Percentiles rank a stretch among this genome's conserved stretches.
phyloP scores from a whole-genome alignment of 2,329 filamentous ascomycete species.

The Fusarium sp. region DNA sequence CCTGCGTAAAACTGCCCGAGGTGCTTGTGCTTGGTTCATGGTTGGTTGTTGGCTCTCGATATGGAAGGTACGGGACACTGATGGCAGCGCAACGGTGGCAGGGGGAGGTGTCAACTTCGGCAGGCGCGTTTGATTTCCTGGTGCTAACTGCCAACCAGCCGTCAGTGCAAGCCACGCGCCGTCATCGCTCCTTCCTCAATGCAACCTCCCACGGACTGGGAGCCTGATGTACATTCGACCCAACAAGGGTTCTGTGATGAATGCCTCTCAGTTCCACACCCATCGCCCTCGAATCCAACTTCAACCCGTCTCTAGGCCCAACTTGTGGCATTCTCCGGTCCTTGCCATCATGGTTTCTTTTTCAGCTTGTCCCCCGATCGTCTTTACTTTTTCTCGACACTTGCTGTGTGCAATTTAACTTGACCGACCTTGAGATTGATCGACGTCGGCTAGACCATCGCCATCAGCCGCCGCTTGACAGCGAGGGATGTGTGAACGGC shows the following conservation, averaged over 20 bases:
- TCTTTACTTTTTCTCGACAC: conserved; percentile 10
- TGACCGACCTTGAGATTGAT: conserved; percentile 22
- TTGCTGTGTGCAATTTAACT: conserved; percentile 14
- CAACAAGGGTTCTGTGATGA: neutral
- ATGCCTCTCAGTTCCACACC: neutral
- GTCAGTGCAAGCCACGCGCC: conserved; percentile 11
- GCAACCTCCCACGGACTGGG: neutral
- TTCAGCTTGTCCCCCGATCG: neutral
- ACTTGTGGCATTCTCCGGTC: neutral
- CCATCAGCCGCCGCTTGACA: conserved; percentile 23
- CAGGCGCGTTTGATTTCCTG: conserved; percentile 34
- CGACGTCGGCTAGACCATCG: conserved; percentile 28
- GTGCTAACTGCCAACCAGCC: conserved; percentile 3
- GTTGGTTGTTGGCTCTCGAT: neutral
- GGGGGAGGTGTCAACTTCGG: conserved; percentile 5
- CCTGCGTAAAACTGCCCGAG: neutral
- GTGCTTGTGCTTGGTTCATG: neutral
- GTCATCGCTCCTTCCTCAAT: conserved; percentile 14
- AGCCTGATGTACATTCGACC: neutral
- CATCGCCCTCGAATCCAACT: neutral
- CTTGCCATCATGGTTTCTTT: neutral
- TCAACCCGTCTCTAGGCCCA: neutral
- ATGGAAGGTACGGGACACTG: neutral
- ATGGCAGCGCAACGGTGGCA: neutral
- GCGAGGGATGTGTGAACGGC: conserved; percentile 39